Base-by-base conservation (phyloP, 345 rosid genomes). In the Ceriops zippeliana region DNA sequence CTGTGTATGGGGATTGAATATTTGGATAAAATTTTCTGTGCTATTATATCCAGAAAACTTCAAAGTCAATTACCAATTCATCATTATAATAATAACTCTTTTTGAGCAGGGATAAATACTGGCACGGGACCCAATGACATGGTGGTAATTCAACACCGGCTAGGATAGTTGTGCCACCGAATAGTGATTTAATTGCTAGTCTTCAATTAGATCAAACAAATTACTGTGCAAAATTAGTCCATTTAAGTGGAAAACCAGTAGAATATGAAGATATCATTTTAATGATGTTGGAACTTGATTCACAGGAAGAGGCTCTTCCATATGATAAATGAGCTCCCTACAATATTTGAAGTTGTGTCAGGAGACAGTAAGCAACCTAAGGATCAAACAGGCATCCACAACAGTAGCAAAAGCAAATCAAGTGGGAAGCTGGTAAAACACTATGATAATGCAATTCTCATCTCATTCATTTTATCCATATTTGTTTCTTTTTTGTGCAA, bases 221-320 rank as follows among this genome's bases (percentile, higher is more conserved):
- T 10, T 38, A 1, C 47, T 11, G 16, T 38, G 4, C 47, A 10
- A 38, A 9, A 38, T 10, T 11, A 38, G 2, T 22, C 58, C 26
- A 21, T n/a, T 21, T 54, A 22, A 21, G 24, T 52, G 4, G 27
- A 21, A 53, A 20, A 24, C 54, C 15, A 21, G 31, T 42, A 1
- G 27, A 71, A 59, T 34, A 24, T 47, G 27, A 42, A 21, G 8
- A 37, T 63, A 38, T 16, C 57, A 28, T 24, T 63, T 61, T 75
- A 13, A 58, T 32, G n/a, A 37, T 32, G 10, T 20, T 58, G 52
- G 57, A 32, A 52, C 30, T 68, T 64, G 66, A 21, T 79, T 73
- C 65, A 17, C 90, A 96, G 99, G 87, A 96, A 92, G 87, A 96
- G 90, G 77, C 98, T 96, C 65, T 96, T 92, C 83, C 96, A 90